phyloP scores from a whole-genome alignment of 192 early-diverging fungal genomes.

The Gamsiella multidivaricata region DNA sequence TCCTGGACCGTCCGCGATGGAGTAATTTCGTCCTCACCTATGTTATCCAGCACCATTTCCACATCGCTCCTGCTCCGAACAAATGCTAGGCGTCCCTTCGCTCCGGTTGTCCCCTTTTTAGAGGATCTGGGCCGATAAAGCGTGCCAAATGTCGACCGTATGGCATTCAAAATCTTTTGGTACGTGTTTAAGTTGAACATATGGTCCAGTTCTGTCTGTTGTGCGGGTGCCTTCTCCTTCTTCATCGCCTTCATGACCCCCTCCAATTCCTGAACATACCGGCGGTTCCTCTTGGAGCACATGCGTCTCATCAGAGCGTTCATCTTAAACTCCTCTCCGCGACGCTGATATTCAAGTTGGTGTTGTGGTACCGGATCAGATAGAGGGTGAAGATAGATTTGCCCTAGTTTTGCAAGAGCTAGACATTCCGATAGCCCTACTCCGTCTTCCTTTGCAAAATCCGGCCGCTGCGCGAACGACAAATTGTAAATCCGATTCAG shows the following conservation, averaged over 20 bases:
- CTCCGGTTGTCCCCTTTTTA: neutral
- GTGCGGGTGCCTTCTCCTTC: neutral
- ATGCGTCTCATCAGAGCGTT: neutral
- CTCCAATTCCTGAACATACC: neutral
- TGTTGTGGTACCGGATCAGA: conserved; percentile 10
- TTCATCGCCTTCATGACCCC: neutral
- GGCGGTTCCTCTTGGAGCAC: too few relatives aligned
- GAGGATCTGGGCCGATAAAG: neutral
- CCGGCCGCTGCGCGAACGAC: conserved; percentile 21
- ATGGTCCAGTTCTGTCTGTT: conserved; percentile 10
- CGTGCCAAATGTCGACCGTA: conserved; percentile 17
- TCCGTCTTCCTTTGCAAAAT: conserved; percentile 18
- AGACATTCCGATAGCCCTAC: conserved; percentile 37
- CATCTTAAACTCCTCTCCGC: neutral
- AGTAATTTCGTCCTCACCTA: neutral
- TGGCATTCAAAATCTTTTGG: conserved; percentile 8
- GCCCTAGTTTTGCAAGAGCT: conserved; percentile 21
- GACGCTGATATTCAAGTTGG: neutral
- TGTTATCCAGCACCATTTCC: neutral
- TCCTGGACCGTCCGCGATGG: neutral
- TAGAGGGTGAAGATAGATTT: conserved; percentile 6
- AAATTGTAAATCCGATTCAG: conserved; percentile 16
- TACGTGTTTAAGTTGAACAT: conserved; percentile 45
- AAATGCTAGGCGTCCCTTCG: conserved; percentile 17
- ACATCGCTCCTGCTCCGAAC: conserved; percentile 15